A percentile compares a stretch with the other conserved stretches of the same genome.
phyloP scores from a whole-genome alignment of 768 basidiomycete genomes.

The Mycena pura region DNA sequence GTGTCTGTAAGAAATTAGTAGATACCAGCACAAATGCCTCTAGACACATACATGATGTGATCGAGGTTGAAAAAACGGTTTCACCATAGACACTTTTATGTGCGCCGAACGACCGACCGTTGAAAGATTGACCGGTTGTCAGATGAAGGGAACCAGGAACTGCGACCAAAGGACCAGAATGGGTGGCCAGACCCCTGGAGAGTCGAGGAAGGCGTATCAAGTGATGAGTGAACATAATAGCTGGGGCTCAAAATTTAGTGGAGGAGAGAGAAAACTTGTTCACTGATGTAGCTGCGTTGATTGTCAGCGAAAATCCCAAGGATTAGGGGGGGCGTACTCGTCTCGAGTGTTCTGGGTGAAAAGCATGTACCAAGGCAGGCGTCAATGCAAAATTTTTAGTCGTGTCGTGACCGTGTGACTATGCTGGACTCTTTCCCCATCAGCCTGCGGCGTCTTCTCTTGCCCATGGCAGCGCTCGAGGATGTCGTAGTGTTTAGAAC shows the following conservation, averaged over 20 bases:
- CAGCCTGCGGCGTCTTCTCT: no score
- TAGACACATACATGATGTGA: slow-evolving; percentile 85
- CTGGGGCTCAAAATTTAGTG: slow-evolving; percentile 40
- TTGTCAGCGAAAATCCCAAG: no score
- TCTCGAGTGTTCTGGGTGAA: slow-evolving; percentile 89
- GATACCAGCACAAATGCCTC: background rate
- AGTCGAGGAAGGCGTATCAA: slow-evolving; percentile 56
- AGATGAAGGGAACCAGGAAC: slow-evolving; percentile 89
- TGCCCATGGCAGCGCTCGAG: no score
- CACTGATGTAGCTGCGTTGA: slow-evolving; percentile 91
- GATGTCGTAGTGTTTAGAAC: no score
- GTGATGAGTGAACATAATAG: slow-evolving; percentile 64
- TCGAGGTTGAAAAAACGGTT: slow-evolving; percentile 98
- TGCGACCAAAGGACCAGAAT: slow-evolving; percentile 53
- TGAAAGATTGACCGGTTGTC: slow-evolving; percentile 92
- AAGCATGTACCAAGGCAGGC: slow-evolving; percentile 61
- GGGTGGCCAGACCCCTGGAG: slow-evolving; percentile 71
- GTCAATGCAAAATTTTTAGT: slow-evolving; percentile 20
- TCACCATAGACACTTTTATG: slow-evolving; percentile 90
- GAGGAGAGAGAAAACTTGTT: slow-evolving; percentile 85
- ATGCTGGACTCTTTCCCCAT: no score
- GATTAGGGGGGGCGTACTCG: slow-evolving; percentile 61
- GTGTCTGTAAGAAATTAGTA: slow-evolving; percentile 67
- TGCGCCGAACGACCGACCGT: slow-evolving; percentile 88
- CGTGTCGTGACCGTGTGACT: no score